Conservation (phyloP, 1,284 basidiomycete genomes). For the Rhodotorula sp. region DNA sequence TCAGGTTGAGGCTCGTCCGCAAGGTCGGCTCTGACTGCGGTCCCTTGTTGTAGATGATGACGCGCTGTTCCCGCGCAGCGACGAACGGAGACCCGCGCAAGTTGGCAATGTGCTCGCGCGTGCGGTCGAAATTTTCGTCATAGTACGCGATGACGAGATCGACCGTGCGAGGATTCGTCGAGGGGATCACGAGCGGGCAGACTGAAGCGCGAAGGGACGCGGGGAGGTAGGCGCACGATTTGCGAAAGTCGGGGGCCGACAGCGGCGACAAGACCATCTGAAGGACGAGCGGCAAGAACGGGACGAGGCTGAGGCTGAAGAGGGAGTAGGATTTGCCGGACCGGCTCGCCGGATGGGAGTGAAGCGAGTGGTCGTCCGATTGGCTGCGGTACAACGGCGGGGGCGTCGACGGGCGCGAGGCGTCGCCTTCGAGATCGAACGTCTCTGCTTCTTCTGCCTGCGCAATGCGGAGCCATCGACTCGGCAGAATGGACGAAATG, state of each 20-base stretch:
- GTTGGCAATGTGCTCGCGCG: conserved; percentile 14
- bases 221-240: conserved; percentile 30
- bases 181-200: conserved; percentile 7
- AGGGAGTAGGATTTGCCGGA: background rate
- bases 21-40: conserved; percentile 9
- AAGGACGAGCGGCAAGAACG: conserved; percentile 28
- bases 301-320: conserved; percentile 16
- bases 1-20: conserved; percentile 13
- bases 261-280: conserved; percentile 13
- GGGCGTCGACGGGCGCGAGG: background rate
- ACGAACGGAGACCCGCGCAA: conserved; percentile 18
- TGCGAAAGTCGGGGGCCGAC: background rate
- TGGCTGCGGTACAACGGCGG: background rate
- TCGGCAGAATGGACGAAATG: background rate
- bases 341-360: background rate
- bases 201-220: conserved; percentile 17
- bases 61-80: conserved; percentile 1
- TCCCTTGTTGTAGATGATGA: conserved; percentile 39
- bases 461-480: background rate
- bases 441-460: background rate
- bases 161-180: conserved; percentile 11
- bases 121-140: conserved; percentile 15
- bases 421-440: background rate
- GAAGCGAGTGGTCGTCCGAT: background rate
- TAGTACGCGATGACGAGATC: conserved; percentile 40